Conservation (phyloP, 331 rosid genomes). For the Arachis monticola region DNA sequence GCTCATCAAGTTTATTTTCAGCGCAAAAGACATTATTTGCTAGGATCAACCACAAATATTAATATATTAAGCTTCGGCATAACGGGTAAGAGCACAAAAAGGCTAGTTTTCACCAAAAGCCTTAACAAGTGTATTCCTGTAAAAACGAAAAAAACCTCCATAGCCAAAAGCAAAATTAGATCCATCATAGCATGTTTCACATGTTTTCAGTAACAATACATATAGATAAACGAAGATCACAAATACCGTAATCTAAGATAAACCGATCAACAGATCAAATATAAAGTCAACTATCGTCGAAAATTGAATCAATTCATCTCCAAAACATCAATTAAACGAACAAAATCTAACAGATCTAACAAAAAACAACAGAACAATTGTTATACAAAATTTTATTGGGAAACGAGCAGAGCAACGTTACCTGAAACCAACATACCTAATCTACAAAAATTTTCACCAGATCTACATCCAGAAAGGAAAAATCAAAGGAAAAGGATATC, state of each 20-base stretch:
- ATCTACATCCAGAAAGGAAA: slow-evolving; percentile 30
- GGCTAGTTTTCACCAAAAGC: not conserved
- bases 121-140: not conserved
- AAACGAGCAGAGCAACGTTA: slow-evolving; percentile 14
- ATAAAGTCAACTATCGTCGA: not conserved
- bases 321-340: not conserved
- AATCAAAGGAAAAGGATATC: not conserved
- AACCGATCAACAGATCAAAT: not conserved
- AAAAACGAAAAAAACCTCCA: not conserved
- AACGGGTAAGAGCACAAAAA: not conserved
- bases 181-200: not conserved
- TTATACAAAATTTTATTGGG: not conserved
- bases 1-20: not conserved
- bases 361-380: not conserved
- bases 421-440: slow-evolving; percentile 40
- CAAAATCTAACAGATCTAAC: slow-evolving; percentile 25
- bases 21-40: not conserved
- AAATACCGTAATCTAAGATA: not conserved
- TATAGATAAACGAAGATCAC: not conserved
- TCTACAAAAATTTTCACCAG: slow-evolving; percentile 32
- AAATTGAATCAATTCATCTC: not conserved
- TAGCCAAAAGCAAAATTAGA: not conserved
- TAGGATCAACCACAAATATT: not conserved
- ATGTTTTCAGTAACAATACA: not conserved
- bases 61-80: not conserved